Conservation (phyloP, 768 basidiomycete genomes). For the Dictyophora rubrovolvata region DNA sequence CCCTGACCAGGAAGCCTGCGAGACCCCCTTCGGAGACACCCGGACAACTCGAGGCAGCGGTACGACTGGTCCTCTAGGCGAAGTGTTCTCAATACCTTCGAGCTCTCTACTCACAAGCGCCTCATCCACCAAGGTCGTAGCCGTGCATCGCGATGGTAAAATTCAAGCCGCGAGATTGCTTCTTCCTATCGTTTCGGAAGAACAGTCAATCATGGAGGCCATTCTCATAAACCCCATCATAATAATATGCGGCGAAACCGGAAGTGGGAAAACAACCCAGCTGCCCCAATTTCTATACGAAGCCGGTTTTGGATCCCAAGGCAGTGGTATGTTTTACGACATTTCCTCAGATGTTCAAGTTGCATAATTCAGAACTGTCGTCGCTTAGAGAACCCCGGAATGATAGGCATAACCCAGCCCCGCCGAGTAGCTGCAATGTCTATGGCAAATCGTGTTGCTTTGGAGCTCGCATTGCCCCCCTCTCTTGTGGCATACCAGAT, state of each 20-base stretch:
- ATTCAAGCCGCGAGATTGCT: slow-evolving; percentile 69
- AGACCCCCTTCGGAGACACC: slow-evolving; percentile 15
- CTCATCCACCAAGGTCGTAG: slow-evolving; percentile 26
- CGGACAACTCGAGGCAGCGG: slow-evolving; percentile 33
- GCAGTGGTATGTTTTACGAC: slow-evolving; percentile 49
- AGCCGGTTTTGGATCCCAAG: slow-evolving; percentile 81
- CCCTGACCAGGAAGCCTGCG: background rate
- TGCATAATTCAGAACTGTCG: background rate
- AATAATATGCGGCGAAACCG: slow-evolving; percentile 89
- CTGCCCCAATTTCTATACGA: slow-evolving; percentile 98
- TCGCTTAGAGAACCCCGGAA: slow-evolving; percentile 83
- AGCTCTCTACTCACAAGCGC: slow-evolving; percentile 36
- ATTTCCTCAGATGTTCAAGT: background rate
- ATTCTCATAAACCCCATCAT: slow-evolving; percentile 80
- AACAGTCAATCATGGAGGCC: slow-evolving; percentile 90
- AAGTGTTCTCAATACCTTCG: slow-evolving; percentile 52
- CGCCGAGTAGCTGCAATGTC: slow-evolving; percentile 96
- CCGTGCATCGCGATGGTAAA: slow-evolving; percentile 53
- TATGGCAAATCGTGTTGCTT: slow-evolving; percentile 86
- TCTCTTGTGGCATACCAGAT: slow-evolving; percentile 92
- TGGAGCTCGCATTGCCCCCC: slow-evolving; percentile 78
- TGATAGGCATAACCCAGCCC: slow-evolving; percentile 97
- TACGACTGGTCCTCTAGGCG: slow-evolving; percentile 64
- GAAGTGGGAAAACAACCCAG: slow-evolving; percentile 97
- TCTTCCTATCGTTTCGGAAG: slow-evolving; percentile 86